Conservation (phyloP, 495 filamentous ascomycete genomes). For the Articulospora tetracladia region DNA sequence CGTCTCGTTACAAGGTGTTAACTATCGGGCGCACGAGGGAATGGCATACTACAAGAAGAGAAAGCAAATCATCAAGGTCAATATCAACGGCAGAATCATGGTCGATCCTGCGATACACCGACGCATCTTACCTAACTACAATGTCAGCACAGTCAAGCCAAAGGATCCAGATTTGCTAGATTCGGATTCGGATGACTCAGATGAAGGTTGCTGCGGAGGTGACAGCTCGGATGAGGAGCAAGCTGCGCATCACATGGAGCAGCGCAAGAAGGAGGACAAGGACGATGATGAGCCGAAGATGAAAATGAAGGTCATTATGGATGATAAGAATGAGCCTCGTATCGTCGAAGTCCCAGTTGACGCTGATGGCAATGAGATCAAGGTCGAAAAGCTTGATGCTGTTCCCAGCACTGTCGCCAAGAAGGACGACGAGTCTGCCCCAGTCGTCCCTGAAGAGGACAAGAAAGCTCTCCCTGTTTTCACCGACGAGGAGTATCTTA, state of each 20-base stretch:
- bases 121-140: slow-evolving; percentile 85
- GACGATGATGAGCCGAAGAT: slow-evolving; percentile 50
- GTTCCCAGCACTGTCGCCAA: slow-evolving; percentile 37
- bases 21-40: slow-evolving; percentile 81
- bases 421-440: slow-evolving; percentile 23
- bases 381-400: slow-evolving; percentile 60
- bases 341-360: slow-evolving; percentile 60
- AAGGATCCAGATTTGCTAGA: slow-evolving; percentile 69
- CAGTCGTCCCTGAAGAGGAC: slow-evolving; percentile 24
- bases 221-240: slow-evolving; percentile 15
- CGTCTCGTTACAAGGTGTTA: slow-evolving; percentile 72
- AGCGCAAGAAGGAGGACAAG: slow-evolving; percentile 28
- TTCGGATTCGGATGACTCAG: slow-evolving; percentile 54
- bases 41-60: slow-evolving; percentile 84
- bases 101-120: slow-evolving; percentile 84
- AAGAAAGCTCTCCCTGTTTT: slow-evolving; percentile 50
- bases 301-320: slow-evolving; percentile 64
- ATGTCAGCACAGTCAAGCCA: slow-evolving; percentile 72
- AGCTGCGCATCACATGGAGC: slow-evolving; percentile 8
- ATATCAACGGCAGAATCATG: slow-evolving; percentile 90
- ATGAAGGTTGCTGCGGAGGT: slow-evolving; percentile 38
- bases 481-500: slow-evolving; percentile 80
- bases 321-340: slow-evolving; percentile 55
- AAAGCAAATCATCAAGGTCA: slow-evolving; percentile 74
- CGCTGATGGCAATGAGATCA: slow-evolving; percentile 58